Evolutionary conservation across 768 basidiomycete genomes (phyloP), one percentile per base, ranked within the genome.

Genomic region (Chalciporus piperatus): DNA sequence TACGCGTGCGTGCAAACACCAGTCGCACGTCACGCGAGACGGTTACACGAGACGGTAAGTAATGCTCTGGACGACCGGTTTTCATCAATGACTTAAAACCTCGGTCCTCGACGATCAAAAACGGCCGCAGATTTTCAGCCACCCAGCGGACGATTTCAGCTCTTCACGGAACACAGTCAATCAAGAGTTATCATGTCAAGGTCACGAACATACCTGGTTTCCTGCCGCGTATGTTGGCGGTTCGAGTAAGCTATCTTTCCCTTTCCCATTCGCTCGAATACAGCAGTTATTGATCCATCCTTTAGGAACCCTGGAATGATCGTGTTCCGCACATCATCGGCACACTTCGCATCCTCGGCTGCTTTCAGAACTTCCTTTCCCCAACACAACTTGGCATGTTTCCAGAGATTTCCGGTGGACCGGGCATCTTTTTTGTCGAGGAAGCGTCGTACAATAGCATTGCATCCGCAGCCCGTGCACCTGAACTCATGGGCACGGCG

Each of bases 141-240:
- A 74, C 65, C 76, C 73, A 76, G 0, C 55, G 51, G 0, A 74
- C 72, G n/a, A 70, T 62, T 41, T 70, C 59, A 0, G 61, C 67
- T 28, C 68, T 70, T n/a, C n/a, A n/a, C n/a, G n/a, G n/a, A n/a
- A n/a, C n/a, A n/a, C n/a, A n/a, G n/a, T n/a, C n/a, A n/a, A n/a
- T n/a, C n/a, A n/a, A n/a, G n/a, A n/a, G n/a, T n/a, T n/a, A n/a
- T n/a, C n/a, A n/a, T n/a, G n/a, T n/a, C n/a, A n/a, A n/a, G n/a
- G n/a, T n/a, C n/a, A n/a, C n/a, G n/a, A n/a, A 28, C 59, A 41
- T 49, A 60, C 63, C 45, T 47, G 12, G 58, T 56, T 44, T 65
- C 55, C 2, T 39, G 25, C n/a, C 41, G 35, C 0, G 61, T 66
- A 47, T 63, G 59, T 25, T 58, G 59, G 3, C 49, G 22, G 48